Evolutionary conservation across 1,284 basidiomycete species (phyloP).

Genomic region (Anthracocystis panici-leucophaei): DNA sequence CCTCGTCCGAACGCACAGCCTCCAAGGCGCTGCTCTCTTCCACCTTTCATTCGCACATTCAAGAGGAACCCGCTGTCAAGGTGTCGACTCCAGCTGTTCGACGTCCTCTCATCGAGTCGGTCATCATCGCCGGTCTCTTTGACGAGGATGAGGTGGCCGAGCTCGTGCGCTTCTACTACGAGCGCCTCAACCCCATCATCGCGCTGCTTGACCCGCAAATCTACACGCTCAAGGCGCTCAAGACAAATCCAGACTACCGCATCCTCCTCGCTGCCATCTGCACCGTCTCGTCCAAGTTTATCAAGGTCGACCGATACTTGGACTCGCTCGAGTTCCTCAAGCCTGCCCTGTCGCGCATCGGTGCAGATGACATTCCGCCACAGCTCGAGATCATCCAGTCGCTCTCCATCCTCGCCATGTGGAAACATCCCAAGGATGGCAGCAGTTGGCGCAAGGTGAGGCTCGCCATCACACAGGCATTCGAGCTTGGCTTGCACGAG

Average conservation of each 20-base stretch:
- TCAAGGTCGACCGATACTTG: slow-evolving; percentile 74
- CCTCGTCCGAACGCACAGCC: slow-evolving; percentile 39
- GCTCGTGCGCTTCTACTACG: slow-evolving; percentile 47
- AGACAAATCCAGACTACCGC: slow-evolving; percentile 75
- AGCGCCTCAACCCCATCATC: slow-evolving; percentile 57
- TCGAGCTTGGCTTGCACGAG: slow-evolving; percentile 68
- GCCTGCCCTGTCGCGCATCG: slow-evolving; percentile 77
- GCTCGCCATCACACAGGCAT: slow-evolving; percentile 67
- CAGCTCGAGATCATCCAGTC: slow-evolving; percentile 83
- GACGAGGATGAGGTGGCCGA: slow-evolving; percentile 47
- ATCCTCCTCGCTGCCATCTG: slow-evolving; percentile 84
- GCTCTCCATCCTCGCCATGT: slow-evolving; percentile 85
- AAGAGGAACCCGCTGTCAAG: slow-evolving; percentile 48
- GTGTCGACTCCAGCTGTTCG: slow-evolving; percentile 31
- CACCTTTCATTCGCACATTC: slow-evolving; percentile 46
- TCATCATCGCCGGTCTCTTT: slow-evolving; percentile 46
- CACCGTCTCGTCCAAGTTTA: slow-evolving; percentile 87
- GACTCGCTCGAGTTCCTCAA: slow-evolving; percentile 73
- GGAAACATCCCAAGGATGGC: slow-evolving; percentile 75
- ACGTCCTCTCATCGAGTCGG: slow-evolving; percentile 50
- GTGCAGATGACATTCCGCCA: slow-evolving; percentile 76
- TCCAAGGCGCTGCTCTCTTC: slow-evolving; percentile 51
- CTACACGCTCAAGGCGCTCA: slow-evolving; percentile 75
- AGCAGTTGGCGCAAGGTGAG: slow-evolving; percentile 70
- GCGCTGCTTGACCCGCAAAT: slow-evolving; percentile 69